phyloP scores from a whole-genome alignment of 352 stramenopile species.

The Phytophthora pseudosyringae region DNA sequence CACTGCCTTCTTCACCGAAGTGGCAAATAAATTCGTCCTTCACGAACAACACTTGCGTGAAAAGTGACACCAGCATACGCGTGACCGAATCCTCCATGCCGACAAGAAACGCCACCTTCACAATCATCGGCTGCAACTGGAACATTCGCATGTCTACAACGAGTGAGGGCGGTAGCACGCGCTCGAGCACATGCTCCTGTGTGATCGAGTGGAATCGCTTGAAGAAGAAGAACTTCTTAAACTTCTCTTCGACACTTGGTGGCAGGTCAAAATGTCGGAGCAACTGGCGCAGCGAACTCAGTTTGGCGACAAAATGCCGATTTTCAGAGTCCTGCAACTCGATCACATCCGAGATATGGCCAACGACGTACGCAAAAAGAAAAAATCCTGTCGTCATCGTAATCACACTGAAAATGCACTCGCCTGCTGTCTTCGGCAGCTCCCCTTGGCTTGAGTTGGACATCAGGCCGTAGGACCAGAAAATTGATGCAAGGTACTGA shows the following conservation, averaged over 20 bases:
- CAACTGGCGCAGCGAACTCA: conserved; percentile 61
- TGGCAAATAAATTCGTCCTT: conserved; percentile 67
- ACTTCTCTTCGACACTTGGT: conserved; percentile 50
- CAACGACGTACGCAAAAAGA: conserved; percentile 65
- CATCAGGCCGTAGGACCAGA: conserved; percentile 67
- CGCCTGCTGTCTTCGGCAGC: conserved; percentile 48
- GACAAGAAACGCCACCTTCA: conserved; percentile 71
- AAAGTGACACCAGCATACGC: conserved; percentile 61
- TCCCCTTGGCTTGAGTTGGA: conserved; percentile 63
- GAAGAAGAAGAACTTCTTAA: conserved; percentile 76
- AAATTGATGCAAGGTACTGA: conserved; percentile 60
- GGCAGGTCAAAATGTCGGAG: conserved; percentile 60
- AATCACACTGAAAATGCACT: conserved; percentile 63
- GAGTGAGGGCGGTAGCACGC: conserved; percentile 59
- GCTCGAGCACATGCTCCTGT: conserved; percentile 63
- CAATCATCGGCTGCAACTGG: conserved; percentile 69
- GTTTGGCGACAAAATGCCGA: conserved; percentile 59
- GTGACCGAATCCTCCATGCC: conserved; percentile 62
- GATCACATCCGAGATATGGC: conserved; percentile 66
- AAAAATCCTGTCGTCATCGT: conserved; percentile 72
- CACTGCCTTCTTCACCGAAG: conserved; percentile 60
- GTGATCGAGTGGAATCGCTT: conserved; percentile 75
- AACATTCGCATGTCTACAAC: conserved; percentile 72
- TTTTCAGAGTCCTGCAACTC: conserved; percentile 67
- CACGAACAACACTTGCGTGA: conserved; percentile 62